phyloP scores from a whole-genome alignment of 2,329 filamentous ascomycete species.

The Dactylellina cionopaga region DNA sequence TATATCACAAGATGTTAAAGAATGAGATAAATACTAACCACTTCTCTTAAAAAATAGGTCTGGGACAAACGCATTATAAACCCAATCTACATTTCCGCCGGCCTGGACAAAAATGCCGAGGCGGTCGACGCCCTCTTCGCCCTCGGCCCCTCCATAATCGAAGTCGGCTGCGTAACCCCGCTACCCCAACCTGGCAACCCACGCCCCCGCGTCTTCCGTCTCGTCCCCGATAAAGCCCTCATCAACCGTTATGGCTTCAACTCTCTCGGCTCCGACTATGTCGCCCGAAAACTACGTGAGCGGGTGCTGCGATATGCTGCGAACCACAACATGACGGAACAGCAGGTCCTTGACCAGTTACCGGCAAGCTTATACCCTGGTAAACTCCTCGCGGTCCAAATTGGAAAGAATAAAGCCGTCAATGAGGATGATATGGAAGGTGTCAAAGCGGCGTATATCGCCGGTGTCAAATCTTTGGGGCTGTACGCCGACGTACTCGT shows the following conservation, averaged over 20 bases:
- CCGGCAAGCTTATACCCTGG: conserved; percentile 80
- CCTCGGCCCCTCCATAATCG: conserved; percentile 84
- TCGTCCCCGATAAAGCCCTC: conserved; percentile 83
- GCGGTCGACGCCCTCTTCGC: conserved; percentile 86
- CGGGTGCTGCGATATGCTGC: conserved; percentile 81
- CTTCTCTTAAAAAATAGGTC: too few species aligned
- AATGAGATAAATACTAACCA: conserved; percentile 14
- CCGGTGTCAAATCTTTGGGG: conserved; percentile 82
- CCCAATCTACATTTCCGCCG: conserved; percentile 93
- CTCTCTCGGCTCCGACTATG: conserved; percentile 85
- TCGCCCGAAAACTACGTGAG: conserved; percentile 80
- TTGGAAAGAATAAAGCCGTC: conserved; percentile 96
- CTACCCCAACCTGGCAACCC: conserved; percentile 88
- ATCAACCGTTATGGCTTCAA: conserved; percentile 98
- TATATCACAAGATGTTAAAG: neutral
- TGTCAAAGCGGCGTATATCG: conserved; percentile 82
- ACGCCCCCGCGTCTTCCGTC: conserved; percentile 84
- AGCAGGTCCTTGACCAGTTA: conserved; percentile 80
- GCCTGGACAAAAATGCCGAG: conserved; percentile 92
- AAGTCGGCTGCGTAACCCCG: conserved; percentile 90
- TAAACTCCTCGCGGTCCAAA: conserved; percentile 84
- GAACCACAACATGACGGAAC: conserved; percentile 74
- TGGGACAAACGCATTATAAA: conserved; percentile 83
- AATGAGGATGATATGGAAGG: conserved; percentile 84
- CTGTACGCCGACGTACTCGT: conserved; percentile 95